These are phyloP conservation scores for Aphanoascus verrucosus DNA, from an alignment of 2,329 filamentous ascomycete genomes.

Conservation along the genomic window DNA sequence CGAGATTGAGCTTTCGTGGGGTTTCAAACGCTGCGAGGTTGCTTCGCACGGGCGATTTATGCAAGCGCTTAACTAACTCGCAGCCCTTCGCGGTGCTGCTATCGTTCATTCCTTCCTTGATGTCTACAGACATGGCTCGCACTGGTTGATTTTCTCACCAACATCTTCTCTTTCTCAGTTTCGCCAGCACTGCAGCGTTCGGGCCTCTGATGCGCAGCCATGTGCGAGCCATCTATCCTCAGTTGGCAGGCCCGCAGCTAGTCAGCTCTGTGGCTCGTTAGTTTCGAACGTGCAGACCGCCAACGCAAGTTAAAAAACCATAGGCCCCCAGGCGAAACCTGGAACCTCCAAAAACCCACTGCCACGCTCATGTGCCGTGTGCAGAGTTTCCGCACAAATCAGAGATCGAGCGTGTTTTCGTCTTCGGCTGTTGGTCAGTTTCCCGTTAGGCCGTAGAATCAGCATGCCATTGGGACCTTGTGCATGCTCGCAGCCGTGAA, in stretches of 20 bases:
- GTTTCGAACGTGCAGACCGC: background rate
- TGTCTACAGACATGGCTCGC: conserved; percentile 6
- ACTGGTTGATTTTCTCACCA: background rate
- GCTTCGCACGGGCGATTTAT: background rate
- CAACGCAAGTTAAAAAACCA: background rate
- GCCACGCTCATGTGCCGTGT: conserved; percentile 2
- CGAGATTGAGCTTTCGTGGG: background rate
- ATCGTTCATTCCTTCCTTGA: background rate
- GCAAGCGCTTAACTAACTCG: background rate
- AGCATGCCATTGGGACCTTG: conserved; percentile 15
- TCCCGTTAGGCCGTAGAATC: conserved; percentile 9
- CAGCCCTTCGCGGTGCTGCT: background rate
- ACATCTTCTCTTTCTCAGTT: background rate
- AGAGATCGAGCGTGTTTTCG: background rate
- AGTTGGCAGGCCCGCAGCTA: too few species aligned
- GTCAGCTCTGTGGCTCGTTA: background rate
- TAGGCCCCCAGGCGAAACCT: background rate
- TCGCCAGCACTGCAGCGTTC: background rate
- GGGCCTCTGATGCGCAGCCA: background rate
- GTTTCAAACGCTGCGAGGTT: background rate
- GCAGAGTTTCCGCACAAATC: conserved; percentile 1
- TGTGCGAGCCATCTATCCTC: background rate
- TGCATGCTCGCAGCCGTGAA: conserved; percentile 13
- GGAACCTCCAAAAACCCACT: background rate
- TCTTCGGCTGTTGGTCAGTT: conserved; percentile 2